Conservation (phyloP, 306 rosid genomes). For the Inga oerstediana region DNA sequence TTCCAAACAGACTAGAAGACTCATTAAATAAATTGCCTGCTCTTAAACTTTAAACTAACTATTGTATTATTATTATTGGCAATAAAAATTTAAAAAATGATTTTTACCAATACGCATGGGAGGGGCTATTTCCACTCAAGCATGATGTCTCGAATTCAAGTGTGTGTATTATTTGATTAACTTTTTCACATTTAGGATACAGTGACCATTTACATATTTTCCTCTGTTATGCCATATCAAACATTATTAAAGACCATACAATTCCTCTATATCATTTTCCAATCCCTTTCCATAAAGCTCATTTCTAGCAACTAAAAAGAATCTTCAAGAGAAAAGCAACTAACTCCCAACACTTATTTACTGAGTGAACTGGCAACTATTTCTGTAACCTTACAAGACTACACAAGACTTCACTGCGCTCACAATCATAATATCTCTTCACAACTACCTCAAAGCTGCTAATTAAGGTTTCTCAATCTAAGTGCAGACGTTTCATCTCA, state of each 20-base stretch:
- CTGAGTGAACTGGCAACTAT: neutral
- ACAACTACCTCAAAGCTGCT: slow-evolving; percentile 8
- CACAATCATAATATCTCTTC: neutral
- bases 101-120: neutral
- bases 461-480: slow-evolving; percentile 18
- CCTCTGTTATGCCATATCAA: neutral
- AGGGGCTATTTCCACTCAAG: neutral
- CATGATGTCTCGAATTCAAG: too few relatives aligned
- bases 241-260: neutral
- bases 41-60: neutral
- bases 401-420: neutral
- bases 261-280: neutral
- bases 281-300: neutral
- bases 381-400: neutral
- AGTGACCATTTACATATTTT: neutral
- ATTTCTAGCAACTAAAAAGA: neutral
- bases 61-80: neutral
- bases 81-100: neutral
- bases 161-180: neutral
- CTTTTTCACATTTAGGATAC: neutral
- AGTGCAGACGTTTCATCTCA: neutral
- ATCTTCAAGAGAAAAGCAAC: neutral
- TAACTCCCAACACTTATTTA: neutral
- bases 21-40: neutral
- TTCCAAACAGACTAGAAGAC: neutral